Percentiles rank a stretch among this genome's conserved stretches.
Evolutionary conservation across 2,329 filamentous ascomycete genomes (phyloP).

Genomic region (Juglanconis sp.): DNA sequence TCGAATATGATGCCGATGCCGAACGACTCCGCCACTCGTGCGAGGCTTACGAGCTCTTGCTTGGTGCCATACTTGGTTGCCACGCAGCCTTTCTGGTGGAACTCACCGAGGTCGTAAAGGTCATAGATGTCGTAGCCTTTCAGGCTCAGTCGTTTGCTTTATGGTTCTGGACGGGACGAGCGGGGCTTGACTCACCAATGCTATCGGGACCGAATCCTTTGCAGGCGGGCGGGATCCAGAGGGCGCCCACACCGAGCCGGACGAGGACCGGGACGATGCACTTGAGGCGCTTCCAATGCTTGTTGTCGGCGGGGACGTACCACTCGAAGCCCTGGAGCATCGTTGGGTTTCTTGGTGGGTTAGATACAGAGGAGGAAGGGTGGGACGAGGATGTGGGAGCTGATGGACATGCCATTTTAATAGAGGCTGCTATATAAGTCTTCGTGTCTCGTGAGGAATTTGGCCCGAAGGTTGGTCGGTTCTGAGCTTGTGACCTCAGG

Average conservation of each 20-base stretch:
- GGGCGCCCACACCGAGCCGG: conserved; percentile 55
- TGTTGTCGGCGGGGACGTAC: conserved; percentile 59
- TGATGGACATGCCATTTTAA: no score
- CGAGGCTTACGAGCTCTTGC: conserved; percentile 54
- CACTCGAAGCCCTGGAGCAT: conserved; percentile 71
- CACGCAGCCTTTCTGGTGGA: conserved; percentile 62
- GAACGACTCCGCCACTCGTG: conserved; percentile 46
- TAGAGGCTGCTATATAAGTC: no score
- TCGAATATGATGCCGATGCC: conserved; percentile 64
- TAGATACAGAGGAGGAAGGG: not conserved
- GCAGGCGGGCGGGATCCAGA: conserved; percentile 72
- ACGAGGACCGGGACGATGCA: conserved; percentile 51
- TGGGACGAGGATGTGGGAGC: no score
- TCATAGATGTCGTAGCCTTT: conserved; percentile 64
- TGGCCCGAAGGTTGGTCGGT: no score
- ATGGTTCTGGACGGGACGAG: no score
- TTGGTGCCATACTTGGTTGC: conserved; percentile 68
- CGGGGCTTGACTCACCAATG: conserved; percentile 35
- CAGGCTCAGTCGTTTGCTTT: no score
- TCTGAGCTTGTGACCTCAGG: no score
- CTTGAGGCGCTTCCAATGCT: conserved; percentile 59
- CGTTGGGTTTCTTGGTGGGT: conserved; percentile 35
- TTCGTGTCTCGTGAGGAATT: no score
- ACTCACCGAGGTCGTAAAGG: conserved; percentile 69
- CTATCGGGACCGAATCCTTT: conserved; percentile 60